Evolutionary conservation across 352 stramenopile genomes (phyloP).

Genomic region (Phytopythium delawarense): DNA sequence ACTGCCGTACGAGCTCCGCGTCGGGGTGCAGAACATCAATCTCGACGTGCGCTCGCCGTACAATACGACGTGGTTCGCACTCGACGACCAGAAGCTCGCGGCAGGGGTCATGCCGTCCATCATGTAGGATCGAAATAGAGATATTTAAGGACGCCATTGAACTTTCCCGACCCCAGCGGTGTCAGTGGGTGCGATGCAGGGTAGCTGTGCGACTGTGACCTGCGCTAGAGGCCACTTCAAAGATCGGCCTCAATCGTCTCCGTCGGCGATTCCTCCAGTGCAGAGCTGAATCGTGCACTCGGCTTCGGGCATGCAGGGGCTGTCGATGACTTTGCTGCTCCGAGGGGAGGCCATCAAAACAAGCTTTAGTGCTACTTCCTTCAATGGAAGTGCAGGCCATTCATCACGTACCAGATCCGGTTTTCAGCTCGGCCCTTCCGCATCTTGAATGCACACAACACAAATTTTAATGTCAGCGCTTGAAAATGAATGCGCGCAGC

Average conservation of each 20-base stretch:
- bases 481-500: neutral
- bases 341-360: neutral
- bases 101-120: slow-evolving; percentile 32
- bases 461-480: neutral
- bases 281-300: slow-evolving; percentile 77
- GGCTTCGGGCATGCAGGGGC: slow-evolving; percentile 82
- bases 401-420: slow-evolving; percentile 61
- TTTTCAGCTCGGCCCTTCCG: slow-evolving; percentile 91
- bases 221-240: neutral
- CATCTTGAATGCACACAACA: slow-evolving; percentile 29
- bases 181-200: slow-evolving; percentile 10
- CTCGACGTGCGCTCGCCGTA: slow-evolving; percentile 50
- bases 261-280: slow-evolving; percentile 53
- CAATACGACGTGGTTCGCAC: slow-evolving; percentile 63
- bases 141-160: slow-evolving; percentile 29
- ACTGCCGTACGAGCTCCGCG: slow-evolving; percentile 56
- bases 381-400: neutral
- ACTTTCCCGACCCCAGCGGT: neutral
- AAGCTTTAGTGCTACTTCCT: neutral
- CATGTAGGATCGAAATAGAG: slow-evolving; percentile 13
- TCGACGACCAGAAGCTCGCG: slow-evolving; percentile 40
- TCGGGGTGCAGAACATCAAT: slow-evolving; percentile 73
- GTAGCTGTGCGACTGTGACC: neutral
- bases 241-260: slow-evolving; percentile 35
- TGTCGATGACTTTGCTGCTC: slow-evolving; percentile 78